phyloP scores from a whole-genome alignment of 139 green algal species.

The Ettlia oleoabundans region DNA sequence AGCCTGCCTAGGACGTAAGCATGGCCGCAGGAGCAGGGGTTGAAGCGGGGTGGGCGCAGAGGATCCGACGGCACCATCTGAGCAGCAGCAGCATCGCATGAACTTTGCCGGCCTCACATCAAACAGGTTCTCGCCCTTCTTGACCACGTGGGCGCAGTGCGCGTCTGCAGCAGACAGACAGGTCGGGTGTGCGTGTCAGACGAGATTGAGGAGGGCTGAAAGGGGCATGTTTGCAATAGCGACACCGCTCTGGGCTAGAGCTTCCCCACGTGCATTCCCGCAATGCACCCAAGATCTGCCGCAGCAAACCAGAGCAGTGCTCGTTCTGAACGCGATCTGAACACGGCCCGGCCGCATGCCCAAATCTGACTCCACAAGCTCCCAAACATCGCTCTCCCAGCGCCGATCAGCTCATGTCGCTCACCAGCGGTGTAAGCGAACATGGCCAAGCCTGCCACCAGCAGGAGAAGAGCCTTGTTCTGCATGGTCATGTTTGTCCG shows the following conservation, averaged over 20 bases:
- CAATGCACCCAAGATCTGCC: too few species aligned
- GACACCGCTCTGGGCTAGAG: too few species aligned
- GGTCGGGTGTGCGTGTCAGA: neutral
- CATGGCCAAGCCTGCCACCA: neutral
- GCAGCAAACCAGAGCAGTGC: neutral
- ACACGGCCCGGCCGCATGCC: neutral
- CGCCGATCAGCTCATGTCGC: neutral
- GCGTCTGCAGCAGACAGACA: neutral
- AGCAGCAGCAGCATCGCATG: too few species aligned
- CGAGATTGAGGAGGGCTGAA: neutral
- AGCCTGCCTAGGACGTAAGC: too few species aligned
- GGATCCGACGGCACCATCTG: too few species aligned
- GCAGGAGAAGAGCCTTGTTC: neutral
- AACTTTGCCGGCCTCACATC: too few species aligned
- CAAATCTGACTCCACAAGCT: neutral
- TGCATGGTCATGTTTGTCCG: neutral
- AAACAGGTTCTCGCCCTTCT: neutral
- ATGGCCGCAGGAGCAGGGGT: too few species aligned
- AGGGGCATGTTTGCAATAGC: too few species aligned
- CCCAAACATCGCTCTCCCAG: neutral
- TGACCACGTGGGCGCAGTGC: constrained; percentile 15
- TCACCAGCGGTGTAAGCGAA: neutral
- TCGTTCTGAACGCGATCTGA: too few species aligned
- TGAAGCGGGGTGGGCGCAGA: neutral
- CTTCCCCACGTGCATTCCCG: too few species aligned